A percentile compares a stretch with the other conserved stretches of the same genome.
These are phyloP conservation scores for Apiotrichum sp. DNA, from an alignment of 1,284 basidiomycete genomes.

Conservation along the genomic window DNA sequence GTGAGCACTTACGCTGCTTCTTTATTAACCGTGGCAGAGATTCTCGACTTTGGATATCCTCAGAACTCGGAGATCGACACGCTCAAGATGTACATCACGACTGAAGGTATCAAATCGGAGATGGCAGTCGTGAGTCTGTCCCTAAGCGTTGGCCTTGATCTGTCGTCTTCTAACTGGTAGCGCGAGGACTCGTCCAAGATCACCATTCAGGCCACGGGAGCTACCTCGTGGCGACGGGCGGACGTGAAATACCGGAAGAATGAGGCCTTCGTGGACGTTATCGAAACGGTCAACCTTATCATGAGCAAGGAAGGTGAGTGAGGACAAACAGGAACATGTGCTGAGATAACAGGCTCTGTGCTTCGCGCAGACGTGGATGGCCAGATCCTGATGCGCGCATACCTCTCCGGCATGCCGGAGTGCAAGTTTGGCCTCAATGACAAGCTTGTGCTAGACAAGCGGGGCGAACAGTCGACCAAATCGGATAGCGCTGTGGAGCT, in stretches of 20 bases:
- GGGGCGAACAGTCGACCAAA: constrained; percentile 51
- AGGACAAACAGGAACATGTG: no score
- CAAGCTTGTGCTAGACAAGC: constrained; percentile 92
- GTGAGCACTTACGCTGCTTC: constrained; percentile 49
- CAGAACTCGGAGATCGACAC: constrained; percentile 98
- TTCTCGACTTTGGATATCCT: constrained; percentile 98
- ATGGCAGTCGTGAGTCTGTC: constrained; percentile 60
- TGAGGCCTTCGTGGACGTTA: constrained; percentile 95
- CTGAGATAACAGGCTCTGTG: constrained; percentile 60
- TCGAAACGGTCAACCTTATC: constrained; percentile 91
- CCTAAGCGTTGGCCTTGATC: neutral
- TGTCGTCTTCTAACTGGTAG: constrained; percentile 46
- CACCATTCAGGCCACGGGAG: constrained; percentile 89
- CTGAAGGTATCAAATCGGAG: constrained; percentile 84
- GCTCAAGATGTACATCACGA: constrained; percentile 95
- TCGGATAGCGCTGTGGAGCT: constrained; percentile 79
- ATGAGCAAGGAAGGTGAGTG: constrained; percentile 85
- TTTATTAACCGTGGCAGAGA: constrained; percentile 56
- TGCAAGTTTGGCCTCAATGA: constrained; percentile 98
- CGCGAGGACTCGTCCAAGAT: constrained; percentile 91
- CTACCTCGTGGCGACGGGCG: constrained; percentile 84
- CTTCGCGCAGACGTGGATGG: constrained; percentile 97
- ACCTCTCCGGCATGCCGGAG: constrained; percentile 89
- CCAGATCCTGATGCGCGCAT: constrained; percentile 96
- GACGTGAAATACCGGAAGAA: constrained; percentile 99